phyloP scores from a whole-genome alignment of 352 stramenopile genomes.

The Phytophthora multivora region DNA sequence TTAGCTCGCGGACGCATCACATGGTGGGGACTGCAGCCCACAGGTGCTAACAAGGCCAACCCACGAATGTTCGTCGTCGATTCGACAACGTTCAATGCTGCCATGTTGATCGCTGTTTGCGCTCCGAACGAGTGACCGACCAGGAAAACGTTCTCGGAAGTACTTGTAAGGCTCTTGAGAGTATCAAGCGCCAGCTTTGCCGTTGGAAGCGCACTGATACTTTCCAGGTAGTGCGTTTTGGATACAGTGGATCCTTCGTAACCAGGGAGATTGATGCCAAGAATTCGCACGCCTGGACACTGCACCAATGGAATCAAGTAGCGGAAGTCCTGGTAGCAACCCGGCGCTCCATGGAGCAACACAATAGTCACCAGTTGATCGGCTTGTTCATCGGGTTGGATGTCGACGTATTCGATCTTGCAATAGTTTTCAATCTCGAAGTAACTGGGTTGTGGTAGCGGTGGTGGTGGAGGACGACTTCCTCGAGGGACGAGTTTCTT shows the following conservation, averaged over 20 bases:
- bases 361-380: slow-evolving; percentile 38
- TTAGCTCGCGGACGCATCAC: slow-evolving; percentile 42
- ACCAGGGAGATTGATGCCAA: slow-evolving; percentile 39
- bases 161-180: slow-evolving; percentile 16
- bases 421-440: slow-evolving; percentile 31
- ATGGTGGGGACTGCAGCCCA: slow-evolving; percentile 42
- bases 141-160: slow-evolving; percentile 34
- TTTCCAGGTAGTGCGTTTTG: slow-evolving; percentile 27
- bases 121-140: slow-evolving; percentile 55
- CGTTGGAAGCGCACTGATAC: slow-evolving; percentile 37
- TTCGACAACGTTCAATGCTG: slow-evolving; percentile 29
- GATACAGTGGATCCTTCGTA: slow-evolving; percentile 30
- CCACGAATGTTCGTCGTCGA: slow-evolving; percentile 24
- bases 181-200: slow-evolving; percentile 32
- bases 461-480: slow-evolving; percentile 19
- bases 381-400: neutral
- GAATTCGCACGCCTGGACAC: slow-evolving; percentile 15
- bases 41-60: slow-evolving; percentile 39
- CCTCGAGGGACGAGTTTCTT: slow-evolving; percentile 14
- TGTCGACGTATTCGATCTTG: slow-evolving; percentile 40
- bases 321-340: slow-evolving; percentile 51
- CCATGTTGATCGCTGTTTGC: slow-evolving; percentile 48
- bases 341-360: slow-evolving; percentile 52
- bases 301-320: slow-evolving; percentile 42
- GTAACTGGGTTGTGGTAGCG: slow-evolving; percentile 24